Base-by-base conservation (phyloP, 371 early-diverging fungal species). In the Mortierella sp. region DNA sequence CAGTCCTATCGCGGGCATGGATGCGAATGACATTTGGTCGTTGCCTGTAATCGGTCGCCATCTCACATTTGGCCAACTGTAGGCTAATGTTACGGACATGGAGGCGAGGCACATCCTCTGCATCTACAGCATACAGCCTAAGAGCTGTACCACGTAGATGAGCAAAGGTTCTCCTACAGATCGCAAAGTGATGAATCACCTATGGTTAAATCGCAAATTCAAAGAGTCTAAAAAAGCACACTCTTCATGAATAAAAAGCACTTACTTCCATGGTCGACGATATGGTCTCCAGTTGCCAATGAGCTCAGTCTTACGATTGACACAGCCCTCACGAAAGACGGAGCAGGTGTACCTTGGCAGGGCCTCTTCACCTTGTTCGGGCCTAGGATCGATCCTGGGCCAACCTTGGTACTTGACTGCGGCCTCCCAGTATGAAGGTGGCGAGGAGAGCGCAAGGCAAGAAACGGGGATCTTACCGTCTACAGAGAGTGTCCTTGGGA, bases 261-360 rank as follows among this genome's bases (percentile, higher is more conserved):
- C 75, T 47, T 81, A 81, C 82, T 81, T 81, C 82, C 82, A 81
- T 15, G 82, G 76, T 57, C 82, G 76, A 11, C 76, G 72, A 45
- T 81, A 81, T 7, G 82, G 82, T 57, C 76, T 60, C 76, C 72
- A 81, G 41, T 58, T 72, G 24, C 82, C 82, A 52, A 81, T 48
- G 28, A 76, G 69, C 22, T 81, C 82, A 3, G 82, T 81, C 60
- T 81, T 81, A 43, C 82, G 76, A 48, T 81, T 81, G 3, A 81
- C 70, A 55, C 82, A 81, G 4, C 82, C 82, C 55, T 81, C 82
- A 15, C 82, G 61, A 32, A 81, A 81, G 36, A 81, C 82, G 0
- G 82, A 75, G 55, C 82, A 81, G 5, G 65, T 81, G 32, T 81
- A 81, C 1, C 76, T 69, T 11, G 82, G 82, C 28, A 81, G 28